Conservation (phyloP, 2,329 filamentous ascomycete genomes). For the Diplodia mutila region DNA sequence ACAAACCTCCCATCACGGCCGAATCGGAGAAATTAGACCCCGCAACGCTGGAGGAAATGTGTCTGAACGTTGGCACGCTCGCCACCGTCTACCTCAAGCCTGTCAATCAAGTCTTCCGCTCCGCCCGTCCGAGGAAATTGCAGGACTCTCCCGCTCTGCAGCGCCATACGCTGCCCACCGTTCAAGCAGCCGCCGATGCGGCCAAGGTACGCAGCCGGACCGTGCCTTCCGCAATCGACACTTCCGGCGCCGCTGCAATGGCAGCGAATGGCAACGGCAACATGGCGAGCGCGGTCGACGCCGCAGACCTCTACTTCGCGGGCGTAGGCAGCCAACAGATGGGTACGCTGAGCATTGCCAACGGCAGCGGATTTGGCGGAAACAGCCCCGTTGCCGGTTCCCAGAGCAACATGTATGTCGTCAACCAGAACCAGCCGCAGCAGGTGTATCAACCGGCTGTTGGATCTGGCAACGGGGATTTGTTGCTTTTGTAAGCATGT, state of each 20-base stretch:
- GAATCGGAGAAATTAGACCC: conserved; percentile 94
- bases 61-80: conserved; percentile 90
- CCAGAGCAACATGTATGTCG: conserved; percentile 64
- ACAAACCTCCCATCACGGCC: conserved; percentile 94
- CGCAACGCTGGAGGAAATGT: conserved; percentile 92
- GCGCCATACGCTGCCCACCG: conserved; percentile 66
- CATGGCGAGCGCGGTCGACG: conserved; percentile 73
- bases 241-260: not conserved
- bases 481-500: conserved; percentile 62
- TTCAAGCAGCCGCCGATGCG: conserved; percentile 50
- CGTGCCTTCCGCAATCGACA: conserved; percentile 32
- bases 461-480: conserved; percentile 71
- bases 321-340: conserved; percentile 76
- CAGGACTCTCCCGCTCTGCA: conserved; percentile 86
- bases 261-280: conserved; percentile 50
- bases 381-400: conserved; percentile 31
- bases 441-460: conserved; percentile 71
- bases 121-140: conserved; percentile 77
- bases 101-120: conserved; percentile 94
- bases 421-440: conserved; percentile 80
- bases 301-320: conserved; percentile 89
- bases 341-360: conserved; percentile 68
- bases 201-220: conserved; percentile 34
- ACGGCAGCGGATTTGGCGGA: conserved; percentile 45
- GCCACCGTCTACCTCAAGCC: conserved; percentile 98